Percentiles rank a stretch among this genome's conserved stretches.
Evolutionary conservation across 2,329 filamentous ascomycete species (phyloP).

Genomic region (Aquanectria penicillioides): DNA sequence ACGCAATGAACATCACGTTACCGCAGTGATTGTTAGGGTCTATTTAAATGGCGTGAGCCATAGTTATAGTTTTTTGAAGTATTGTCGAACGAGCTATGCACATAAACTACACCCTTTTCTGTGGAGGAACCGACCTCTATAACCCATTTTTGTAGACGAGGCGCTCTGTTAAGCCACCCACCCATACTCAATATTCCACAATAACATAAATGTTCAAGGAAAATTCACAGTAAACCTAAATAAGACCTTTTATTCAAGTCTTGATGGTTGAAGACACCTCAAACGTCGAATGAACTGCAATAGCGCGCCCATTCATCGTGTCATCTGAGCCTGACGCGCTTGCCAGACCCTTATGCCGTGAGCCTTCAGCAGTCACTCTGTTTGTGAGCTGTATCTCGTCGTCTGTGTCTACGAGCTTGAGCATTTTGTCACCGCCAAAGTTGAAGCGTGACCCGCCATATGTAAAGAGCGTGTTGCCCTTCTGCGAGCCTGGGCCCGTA

Average conservation of each 20-base stretch:
- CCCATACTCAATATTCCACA: too few relatives aligned
- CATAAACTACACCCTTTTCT: too few relatives aligned
- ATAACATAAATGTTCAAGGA: too few relatives aligned
- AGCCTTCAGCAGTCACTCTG: not conserved
- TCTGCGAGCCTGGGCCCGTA: not conserved
- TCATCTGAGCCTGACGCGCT: not conserved
- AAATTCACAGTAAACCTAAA: too few relatives aligned
- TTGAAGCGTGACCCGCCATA: slow-evolving; percentile 16
- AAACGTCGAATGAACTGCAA: not conserved
- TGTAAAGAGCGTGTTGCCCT: slow-evolving; percentile 6
- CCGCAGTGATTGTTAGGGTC: too few relatives aligned
- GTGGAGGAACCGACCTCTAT: too few relatives aligned
- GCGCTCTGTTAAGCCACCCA: too few relatives aligned
- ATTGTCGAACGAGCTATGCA: too few relatives aligned
- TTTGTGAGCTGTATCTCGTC: slow-evolving; percentile 18
- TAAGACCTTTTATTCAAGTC: not conserved
- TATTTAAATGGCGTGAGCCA: too few relatives aligned
- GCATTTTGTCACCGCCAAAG: not conserved
- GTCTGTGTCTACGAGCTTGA: slow-evolving; percentile 8
- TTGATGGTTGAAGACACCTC: not conserved
- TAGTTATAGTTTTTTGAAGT: too few relatives aligned
- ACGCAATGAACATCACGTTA: too few relatives aligned
- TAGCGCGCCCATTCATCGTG: not conserved
- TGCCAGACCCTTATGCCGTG: not conserved
- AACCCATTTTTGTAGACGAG: too few relatives aligned